A percentile compares a stretch with the other conserved stretches of the same genome.
Conservation (phyloP, 1,284 basidiomycete species). For the Mixia osmundae region DNA sequence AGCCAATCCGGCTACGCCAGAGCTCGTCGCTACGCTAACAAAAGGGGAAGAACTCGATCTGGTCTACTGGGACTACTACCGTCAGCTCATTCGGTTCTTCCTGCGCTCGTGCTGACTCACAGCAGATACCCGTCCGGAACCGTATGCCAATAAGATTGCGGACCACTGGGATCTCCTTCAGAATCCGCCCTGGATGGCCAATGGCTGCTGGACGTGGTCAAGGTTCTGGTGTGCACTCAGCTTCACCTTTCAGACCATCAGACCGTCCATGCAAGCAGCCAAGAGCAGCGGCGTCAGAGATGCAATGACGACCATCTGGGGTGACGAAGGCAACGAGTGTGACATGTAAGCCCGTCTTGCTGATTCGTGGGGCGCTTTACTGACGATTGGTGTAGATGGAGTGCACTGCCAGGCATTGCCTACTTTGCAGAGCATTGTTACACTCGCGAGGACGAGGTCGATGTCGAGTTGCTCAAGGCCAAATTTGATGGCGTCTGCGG, state of each 20-base stretch:
- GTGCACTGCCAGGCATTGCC: slow-evolving; percentile 15
- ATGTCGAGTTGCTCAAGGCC: slow-evolving; percentile 14
- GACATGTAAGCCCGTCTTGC: slow-evolving; percentile 13
- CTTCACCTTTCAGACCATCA: slow-evolving; percentile 23
- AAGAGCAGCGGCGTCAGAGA: slow-evolving; percentile 17
- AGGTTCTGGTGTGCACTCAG: slow-evolving; percentile 24
- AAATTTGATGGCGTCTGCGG: slow-evolving; percentile 20
- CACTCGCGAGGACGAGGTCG: slow-evolving; percentile 14
- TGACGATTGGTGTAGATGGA: slow-evolving; percentile 8
- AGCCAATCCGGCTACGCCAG: slow-evolving; percentile 13
- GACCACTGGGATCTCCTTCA: slow-evolving; percentile 20
- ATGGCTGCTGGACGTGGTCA: slow-evolving; percentile 23
- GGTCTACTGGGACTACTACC: slow-evolving; percentile 2
- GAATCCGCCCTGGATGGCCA: slow-evolving; percentile 22
- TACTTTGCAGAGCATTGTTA: slow-evolving; percentile 23
- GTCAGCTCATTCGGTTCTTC: background rate
- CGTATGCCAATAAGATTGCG: slow-evolving; percentile 20
- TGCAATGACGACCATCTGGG: slow-evolving; percentile 24
- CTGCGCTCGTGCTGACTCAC: background rate
- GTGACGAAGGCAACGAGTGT: slow-evolving; percentile 24
- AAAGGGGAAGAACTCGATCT: slow-evolving; percentile 18
- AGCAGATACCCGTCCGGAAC: slow-evolving; percentile 16
- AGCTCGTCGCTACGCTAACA: slow-evolving; percentile 18
- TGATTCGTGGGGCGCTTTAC: slow-evolving; percentile 12
- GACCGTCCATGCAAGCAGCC: slow-evolving; percentile 20